A percentile compares a stretch with the other conserved stretches of the same genome.
phyloP scores from a whole-genome alignment of 345 rosid species.

The Murraya paniculata region DNA sequence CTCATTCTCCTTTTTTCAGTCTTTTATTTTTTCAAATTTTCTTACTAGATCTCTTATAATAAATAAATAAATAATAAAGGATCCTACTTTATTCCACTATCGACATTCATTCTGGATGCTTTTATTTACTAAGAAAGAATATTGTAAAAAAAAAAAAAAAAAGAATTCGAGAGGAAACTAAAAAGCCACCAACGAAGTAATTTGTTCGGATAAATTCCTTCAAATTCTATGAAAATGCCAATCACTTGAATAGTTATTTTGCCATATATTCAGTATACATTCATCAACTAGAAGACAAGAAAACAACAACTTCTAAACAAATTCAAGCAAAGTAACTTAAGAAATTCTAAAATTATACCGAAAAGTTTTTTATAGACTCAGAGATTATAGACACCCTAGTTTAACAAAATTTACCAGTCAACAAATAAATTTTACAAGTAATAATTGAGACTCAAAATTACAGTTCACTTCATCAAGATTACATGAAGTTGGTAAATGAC shows the following conservation, averaged over 20 bases:
- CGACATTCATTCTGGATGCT: no score
- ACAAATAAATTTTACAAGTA: background rate
- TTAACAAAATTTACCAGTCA: slow-evolving; percentile 9
- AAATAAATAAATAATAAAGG: no score
- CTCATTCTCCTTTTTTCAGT: no score
- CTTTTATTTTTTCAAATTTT: no score
- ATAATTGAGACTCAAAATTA: slow-evolving; percentile 1
- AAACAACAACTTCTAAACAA: background rate
- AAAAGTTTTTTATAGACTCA: background rate
- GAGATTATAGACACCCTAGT: background rate
- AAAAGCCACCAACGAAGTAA: background rate
- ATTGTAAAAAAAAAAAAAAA: no score
- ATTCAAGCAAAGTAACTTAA: background rate
- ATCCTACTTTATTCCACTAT: no score
- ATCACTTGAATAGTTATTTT: background rate
- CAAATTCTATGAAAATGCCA: background rate
- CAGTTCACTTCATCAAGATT: slow-evolving; percentile 11
- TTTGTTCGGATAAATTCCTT: background rate
- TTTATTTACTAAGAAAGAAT: no score
- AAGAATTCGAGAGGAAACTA: background rate
- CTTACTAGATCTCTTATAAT: no score
- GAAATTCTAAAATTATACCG: background rate
- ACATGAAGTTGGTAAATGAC: background rate
- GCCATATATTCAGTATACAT: background rate
- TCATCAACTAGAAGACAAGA: background rate